Evolutionary conservation across 352 stramenopile species (phyloP), one percentile per base, ranked within the genome.

Genomic region (Globisporangium spinosum): DNA sequence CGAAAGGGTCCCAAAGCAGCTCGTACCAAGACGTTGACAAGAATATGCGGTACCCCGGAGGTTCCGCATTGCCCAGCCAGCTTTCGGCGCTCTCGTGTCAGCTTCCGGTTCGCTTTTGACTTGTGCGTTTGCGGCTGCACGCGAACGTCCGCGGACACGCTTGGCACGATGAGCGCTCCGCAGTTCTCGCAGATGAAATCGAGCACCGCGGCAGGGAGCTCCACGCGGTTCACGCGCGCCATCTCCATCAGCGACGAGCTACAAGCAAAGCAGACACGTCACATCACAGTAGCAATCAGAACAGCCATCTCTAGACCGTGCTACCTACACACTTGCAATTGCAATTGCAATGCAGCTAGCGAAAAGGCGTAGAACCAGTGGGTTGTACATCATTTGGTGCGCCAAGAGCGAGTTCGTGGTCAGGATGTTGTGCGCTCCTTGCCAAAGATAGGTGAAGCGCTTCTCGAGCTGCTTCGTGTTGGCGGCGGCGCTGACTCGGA

Each of bases 171-270:
- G 0, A 95, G 69, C 7, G 70, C 85, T 25, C 70, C 80, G 43
- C 87, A 95, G 27, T 69, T 65, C 49, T 88, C 79, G 64, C 87
- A 95, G 6, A 95, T 71, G 35, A 75, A 90, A 69, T 93, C 83
- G 22, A 92, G 61, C 25, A 90, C 77, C 0, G 69, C 49, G 4
- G 65, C 49, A 2, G 85, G 74, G n/a, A 95, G 67, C 45, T 78
- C 67, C 0, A 73, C 67, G 25, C 62, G 76, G 12, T 70, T 77
- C 0, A 69, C 35, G 23, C 79, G 70, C 65, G 77, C 82, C 35
- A 77, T 68, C 40, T 85, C 76, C 72, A 90, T 76, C 79, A 90
- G 80, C 2, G 72, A 77, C 2, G 79, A 68, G 23, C 84, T 92
- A 58, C 34, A 22, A 60, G 20, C 56, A 29, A 6, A 10, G 12